Evolutionary conservation across 2,329 filamentous ascomycete species (phyloP).

Genomic region (Nemania sp.): DNA sequence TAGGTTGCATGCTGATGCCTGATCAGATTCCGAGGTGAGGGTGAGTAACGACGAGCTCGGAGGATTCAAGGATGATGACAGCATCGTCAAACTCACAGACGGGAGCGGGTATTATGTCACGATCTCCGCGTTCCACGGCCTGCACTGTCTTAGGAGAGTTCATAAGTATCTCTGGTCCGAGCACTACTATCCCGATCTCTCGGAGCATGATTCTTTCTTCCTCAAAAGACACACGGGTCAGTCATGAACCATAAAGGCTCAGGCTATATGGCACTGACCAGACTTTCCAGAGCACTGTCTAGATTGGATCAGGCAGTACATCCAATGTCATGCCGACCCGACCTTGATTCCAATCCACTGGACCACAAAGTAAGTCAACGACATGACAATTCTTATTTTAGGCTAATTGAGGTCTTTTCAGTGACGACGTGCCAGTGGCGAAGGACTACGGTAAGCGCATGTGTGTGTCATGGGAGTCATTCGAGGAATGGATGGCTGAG

Average conservation of each 20-base stretch:
- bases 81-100: not conserved
- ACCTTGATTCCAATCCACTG: constrained; percentile 2
- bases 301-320: constrained; percentile 1
- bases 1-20: not conserved
- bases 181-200: not conserved
- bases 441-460: not conserved
- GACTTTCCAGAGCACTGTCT: constrained; percentile 2
- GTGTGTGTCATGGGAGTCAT: constrained; percentile 1
- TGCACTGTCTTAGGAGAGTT: constrained; percentile 1
- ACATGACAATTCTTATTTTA: not conserved
- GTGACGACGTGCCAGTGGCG: not conserved
- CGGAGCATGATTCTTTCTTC: not conserved
- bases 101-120: constrained; percentile 6
- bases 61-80: not conserved
- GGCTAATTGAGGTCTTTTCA: not conserved
- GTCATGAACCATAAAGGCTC: not conserved
- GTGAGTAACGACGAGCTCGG: constrained; percentile 4
- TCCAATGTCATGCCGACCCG: constrained; percentile 2
- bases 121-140: not conserved
- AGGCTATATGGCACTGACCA: too few species aligned
- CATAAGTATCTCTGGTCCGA: constrained; percentile 3
- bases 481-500: constrained; percentile 6
- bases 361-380: not conserved
- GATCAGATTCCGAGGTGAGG: not conserved
- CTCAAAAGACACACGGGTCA: constrained; percentile 2